A percentile compares a stretch with the other conserved stretches of the same genome.
Conservation (phyloP, 768 basidiomycete species). For the Chiua virens region DNA sequence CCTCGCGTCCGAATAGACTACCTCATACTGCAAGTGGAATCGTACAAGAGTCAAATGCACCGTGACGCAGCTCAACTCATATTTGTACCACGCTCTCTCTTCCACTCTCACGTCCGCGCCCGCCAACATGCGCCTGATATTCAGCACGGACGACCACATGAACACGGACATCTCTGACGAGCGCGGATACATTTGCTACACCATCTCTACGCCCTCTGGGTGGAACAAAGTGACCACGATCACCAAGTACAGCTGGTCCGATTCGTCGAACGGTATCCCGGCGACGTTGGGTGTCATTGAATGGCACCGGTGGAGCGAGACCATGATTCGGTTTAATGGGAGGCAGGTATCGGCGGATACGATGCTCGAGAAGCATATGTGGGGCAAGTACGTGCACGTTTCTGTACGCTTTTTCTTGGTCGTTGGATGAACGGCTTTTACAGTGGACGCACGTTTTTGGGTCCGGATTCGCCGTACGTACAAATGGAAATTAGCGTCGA, state of each 20-base stretch:
- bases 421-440: not conserved
- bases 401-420: too few species aligned
- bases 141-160: constrained; percentile 15
- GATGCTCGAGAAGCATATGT: not conserved
- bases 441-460: constrained; percentile 27
- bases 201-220: constrained; percentile 4
- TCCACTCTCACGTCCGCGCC: too few species aligned
- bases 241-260: not conserved
- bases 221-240: constrained; percentile 1
- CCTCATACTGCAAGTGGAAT: too few species aligned
- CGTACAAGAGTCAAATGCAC: too few species aligned
- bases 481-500: constrained; percentile 22
- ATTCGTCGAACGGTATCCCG: not conserved
- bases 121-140: constrained; percentile 18
- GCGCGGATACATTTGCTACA: constrained; percentile 6
- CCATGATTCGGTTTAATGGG: constrained; percentile 4
- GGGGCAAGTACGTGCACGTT: not conserved
- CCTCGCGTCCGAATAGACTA: too few species aligned
- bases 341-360: not conserved
- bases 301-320: not conserved
- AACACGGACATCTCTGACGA: constrained; percentile 22
- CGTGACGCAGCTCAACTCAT: too few species aligned
- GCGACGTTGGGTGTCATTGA: constrained; percentile 8
- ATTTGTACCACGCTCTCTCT: too few species aligned
- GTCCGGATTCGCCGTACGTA: constrained; percentile 24